Evolutionary conservation across 2,329 filamentous ascomycete species (phyloP).

Genomic region (Trichoderma sp.): DNA sequence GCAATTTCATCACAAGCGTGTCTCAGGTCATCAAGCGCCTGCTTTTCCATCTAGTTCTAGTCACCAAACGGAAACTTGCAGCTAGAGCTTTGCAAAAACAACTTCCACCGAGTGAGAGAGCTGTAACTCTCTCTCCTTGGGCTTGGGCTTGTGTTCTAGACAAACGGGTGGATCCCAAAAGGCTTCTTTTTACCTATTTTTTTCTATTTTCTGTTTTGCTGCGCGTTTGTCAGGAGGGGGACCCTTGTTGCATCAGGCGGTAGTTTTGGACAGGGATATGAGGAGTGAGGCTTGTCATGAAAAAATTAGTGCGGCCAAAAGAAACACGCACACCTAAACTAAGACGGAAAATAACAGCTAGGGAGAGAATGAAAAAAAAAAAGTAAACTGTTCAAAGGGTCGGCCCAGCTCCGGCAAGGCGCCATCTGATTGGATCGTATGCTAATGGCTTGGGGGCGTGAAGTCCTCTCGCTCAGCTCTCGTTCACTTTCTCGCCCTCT

Average conservation of each 20-base stretch:
- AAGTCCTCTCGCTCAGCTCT: neutral
- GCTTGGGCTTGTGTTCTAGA: conserved; percentile 15
- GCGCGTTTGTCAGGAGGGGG: neutral
- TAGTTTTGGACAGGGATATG: conserved; percentile 9
- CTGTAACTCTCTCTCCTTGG: neutral
- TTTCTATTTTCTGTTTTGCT: neutral
- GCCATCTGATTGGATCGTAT: neutral
- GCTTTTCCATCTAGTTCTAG: neutral
- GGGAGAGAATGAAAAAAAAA: too few relatives aligned
- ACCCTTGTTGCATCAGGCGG: conserved; percentile 13
- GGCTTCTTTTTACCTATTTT: neutral
- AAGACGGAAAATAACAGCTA: neutral
- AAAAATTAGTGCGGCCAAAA: neutral
- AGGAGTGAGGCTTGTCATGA: conserved; percentile 16
- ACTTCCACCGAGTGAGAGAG: conserved; percentile 1
- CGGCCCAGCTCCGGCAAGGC: neutral
- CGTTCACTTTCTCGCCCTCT: neutral
- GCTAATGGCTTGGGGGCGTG: neutral
- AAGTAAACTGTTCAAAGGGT: neutral
- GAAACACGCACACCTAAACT: neutral
- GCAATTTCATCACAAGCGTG: neutral
- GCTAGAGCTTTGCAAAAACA: neutral
- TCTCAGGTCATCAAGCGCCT: neutral
- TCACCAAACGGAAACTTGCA: neutral
- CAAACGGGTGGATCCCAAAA: conserved; percentile 23